Percentiles rank a stretch among this genome's conserved stretches.
phyloP scores from a whole-genome alignment of 306 rosid species.

The Lathyrus sativus region DNA sequence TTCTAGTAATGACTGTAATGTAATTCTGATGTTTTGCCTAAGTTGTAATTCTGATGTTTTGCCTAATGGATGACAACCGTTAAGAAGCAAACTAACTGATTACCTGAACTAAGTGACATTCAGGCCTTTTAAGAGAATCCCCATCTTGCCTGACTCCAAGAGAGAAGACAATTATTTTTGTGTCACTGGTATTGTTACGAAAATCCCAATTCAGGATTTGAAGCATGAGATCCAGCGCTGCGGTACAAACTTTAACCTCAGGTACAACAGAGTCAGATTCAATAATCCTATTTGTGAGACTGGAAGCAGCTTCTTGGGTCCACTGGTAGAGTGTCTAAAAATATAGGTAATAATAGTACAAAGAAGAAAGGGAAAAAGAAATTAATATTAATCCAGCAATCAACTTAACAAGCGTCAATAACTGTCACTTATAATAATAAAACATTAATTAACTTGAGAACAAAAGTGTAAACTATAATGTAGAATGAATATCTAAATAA shows the following conservation, averaged over 20 bases:
- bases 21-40: constrained; percentile 15
- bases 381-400: constrained; percentile 12
- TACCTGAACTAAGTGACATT: constrained; percentile 90
- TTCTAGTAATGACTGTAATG: constrained; percentile 28
- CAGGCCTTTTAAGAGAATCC: constrained; percentile 74
- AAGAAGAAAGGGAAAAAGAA: constrained; percentile 4
- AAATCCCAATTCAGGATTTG: constrained; percentile 98
- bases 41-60: not conserved
- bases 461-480: not conserved
- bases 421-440: constrained; percentile 29
- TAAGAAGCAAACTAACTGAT: constrained; percentile 31
- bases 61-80: constrained; percentile 26
- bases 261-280: constrained; percentile 70
- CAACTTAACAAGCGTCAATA: constrained; percentile 20
- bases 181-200: constrained; percentile 45
- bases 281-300: constrained; percentile 73
- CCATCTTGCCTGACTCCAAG: constrained; percentile 59
- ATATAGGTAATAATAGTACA: constrained; percentile 27
- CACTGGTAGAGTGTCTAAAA: constrained; percentile 73
- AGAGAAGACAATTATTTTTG: constrained; percentile 58
- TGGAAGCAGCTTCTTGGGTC: constrained; percentile 88
- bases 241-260: constrained; percentile 84
- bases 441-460: constrained; percentile 20
- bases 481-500: constrained; percentile 31
- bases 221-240: constrained; percentile 85